Conservation (phyloP, 2,329 filamentous ascomycete species). For the Nakataea oryzae region DNA sequence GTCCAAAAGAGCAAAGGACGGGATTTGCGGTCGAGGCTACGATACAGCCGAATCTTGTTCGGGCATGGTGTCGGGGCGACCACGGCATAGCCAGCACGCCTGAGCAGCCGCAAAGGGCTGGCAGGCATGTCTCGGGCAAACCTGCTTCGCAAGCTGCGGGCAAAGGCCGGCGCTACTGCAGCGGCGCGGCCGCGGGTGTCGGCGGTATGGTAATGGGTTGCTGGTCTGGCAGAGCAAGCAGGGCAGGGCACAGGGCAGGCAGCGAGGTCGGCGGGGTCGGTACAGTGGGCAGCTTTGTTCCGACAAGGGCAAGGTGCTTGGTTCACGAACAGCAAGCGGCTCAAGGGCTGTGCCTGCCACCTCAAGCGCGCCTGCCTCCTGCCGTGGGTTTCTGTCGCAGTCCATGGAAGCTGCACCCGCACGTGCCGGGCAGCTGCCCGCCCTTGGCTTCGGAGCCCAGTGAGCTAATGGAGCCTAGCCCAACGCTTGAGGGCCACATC, state of each 20-base stretch:
- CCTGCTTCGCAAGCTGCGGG: neutral
- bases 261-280: no score
- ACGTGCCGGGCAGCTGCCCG: neutral
- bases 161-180: neutral
- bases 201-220: neutral
- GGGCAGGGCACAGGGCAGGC: no score
- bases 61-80: neutral
- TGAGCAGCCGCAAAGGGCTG: neutral
- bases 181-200: no score
- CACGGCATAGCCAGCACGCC: neutral
- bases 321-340: no score
- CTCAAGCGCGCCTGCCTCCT: neutral
- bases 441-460: no score
- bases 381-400: neutral
- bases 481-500: no score
- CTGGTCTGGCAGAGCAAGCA: no score
- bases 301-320: no score
- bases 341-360: neutral
- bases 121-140: neutral
- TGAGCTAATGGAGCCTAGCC: no score
- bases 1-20: neutral
- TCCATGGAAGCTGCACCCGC: neutral
- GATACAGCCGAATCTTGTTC: neutral
- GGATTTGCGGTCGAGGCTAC: no score
- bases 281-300: neutral